phyloP scores from a whole-genome alignment of 2,329 filamentous ascomycete species.

The Penicillium sp. region DNA sequence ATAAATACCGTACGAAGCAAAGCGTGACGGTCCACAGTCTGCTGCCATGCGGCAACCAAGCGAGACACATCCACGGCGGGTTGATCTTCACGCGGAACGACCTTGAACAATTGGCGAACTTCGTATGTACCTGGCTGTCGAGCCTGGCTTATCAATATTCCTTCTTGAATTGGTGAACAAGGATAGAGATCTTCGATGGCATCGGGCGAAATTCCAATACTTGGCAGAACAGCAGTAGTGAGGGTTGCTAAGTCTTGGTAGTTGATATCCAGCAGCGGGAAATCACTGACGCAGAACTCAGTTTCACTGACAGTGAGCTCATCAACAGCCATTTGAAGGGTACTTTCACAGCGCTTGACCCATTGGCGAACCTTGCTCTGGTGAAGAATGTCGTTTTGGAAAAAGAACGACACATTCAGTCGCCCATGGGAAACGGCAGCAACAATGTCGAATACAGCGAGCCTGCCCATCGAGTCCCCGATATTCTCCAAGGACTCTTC shows the following conservation, averaged over 20 bases:
- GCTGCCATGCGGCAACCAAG: slow-evolving; percentile 9
- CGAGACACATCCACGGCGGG: slow-evolving; percentile 3
- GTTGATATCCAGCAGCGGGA: slow-evolving; percentile 1
- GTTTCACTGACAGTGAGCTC: background rate
- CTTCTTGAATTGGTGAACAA: slow-evolving; percentile 10
- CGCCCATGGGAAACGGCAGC: background rate
- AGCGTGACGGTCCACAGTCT: slow-evolving; percentile 9
- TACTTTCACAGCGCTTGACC: background rate
- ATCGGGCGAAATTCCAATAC: background rate
- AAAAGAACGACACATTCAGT: slow-evolving; percentile 1
- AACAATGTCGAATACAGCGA: slow-evolving; percentile 1
- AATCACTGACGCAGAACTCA: slow-evolving; percentile 1
- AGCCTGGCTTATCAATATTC: slow-evolving; percentile 12
- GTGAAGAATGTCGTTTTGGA: background rate
- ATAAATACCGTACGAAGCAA: slow-evolving; percentile 13
- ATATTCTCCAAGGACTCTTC: background rate
- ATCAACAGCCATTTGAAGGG: background rate
- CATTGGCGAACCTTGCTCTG: slow-evolving; percentile 1
- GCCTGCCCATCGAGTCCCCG: slow-evolving; percentile 2
- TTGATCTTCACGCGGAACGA: background rate
- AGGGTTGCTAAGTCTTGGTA: slow-evolving; percentile 1
- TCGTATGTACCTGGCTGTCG: slow-evolving; percentile 6
- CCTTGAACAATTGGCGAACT: slow-evolving; percentile 1
- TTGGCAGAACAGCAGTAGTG: slow-evolving; percentile 1
- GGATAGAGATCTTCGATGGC: slow-evolving; percentile 13